A percentile compares a stretch with the other conserved stretches of the same genome.
phyloP scores from a whole-genome alignment of 495 filamentous ascomycete genomes.

The Sabuloglossum arenarium region DNA sequence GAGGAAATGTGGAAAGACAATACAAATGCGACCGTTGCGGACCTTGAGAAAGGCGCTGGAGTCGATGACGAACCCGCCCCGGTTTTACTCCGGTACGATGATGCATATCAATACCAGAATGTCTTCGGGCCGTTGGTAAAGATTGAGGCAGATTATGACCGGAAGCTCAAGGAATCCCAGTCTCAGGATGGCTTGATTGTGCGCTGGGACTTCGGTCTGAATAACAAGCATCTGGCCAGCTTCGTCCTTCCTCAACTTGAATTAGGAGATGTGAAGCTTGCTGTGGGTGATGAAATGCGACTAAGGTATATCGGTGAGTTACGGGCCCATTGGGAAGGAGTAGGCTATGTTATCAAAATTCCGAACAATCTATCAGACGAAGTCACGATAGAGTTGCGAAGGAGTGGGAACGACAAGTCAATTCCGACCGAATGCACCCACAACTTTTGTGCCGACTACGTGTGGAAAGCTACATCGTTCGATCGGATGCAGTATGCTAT shows the following conservation, averaged over 20 bases:
- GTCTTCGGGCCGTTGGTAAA: conserved; percentile 97
- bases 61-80: conserved; percentile 91
- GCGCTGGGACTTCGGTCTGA: conserved; percentile 88
- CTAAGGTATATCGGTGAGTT: conserved; percentile 91
- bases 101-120: conserved; percentile 97
- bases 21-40: conserved; percentile 66
- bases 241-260: conserved; percentile 95
- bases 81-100: conserved; percentile 86
- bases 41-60: conserved; percentile 81
- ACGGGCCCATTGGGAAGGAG: conserved; percentile 87
- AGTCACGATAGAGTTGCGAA: conserved; percentile 83
- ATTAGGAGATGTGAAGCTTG: conserved; percentile 91
- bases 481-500: conserved; percentile 98
- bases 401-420: conserved; percentile 77
- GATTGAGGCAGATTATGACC: conserved; percentile 99
- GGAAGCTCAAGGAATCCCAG: conserved; percentile 95
- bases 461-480: conserved; percentile 98
- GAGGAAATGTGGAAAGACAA: conserved; percentile 99
- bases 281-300: conserved; percentile 97
- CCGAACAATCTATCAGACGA: conserved; percentile 98
- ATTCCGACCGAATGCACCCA: conserved; percentile 95
- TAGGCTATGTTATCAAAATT: conserved; percentile 98
- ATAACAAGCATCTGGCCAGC: conserved; percentile 93
- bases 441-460: conserved; percentile 95
- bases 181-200: conserved; percentile 87